A percentile compares a stretch with the other conserved stretches of the same genome.
These are phyloP conservation scores for Parietaria judaica DNA, from an alignment of 306 rosid species.

Conservation along the genomic window DNA sequence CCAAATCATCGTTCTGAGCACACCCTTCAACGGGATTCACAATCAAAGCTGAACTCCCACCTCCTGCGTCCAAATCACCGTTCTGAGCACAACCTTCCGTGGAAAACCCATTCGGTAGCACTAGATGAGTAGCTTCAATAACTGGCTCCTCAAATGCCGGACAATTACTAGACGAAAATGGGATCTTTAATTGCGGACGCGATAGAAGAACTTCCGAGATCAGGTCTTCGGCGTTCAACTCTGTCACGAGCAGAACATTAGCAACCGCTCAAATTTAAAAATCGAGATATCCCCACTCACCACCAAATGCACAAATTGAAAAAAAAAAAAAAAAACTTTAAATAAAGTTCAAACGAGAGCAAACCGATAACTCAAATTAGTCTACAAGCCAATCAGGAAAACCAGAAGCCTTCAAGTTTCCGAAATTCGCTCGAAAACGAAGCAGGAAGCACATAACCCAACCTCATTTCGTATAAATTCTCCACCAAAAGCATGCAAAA, in stretches of 20 bases:
- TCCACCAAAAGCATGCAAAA: neutral
- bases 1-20: constrained; percentile 19
- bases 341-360: too few species aligned
- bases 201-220: constrained; percentile 38
- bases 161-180: constrained; percentile 27
- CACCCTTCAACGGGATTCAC: constrained; percentile 28
- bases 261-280: too few species aligned
- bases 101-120: constrained; percentile 24
- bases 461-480: neutral
- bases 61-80: constrained; percentile 21
- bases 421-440: too few species aligned
- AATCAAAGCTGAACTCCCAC: constrained; percentile 25
- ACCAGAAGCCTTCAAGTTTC: neutral
- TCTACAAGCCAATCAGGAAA: neutral
- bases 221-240: constrained; percentile 34
- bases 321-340: too few species aligned
- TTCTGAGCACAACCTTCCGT: constrained; percentile 20
- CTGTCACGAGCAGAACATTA: constrained; percentile 27
- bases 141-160: constrained; percentile 29
- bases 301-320: too few species aligned
- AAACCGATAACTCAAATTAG: too few species aligned
- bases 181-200: constrained; percentile 23
- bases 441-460: neutral
- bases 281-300: too few species aligned
- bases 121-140: constrained; percentile 24